These are phyloP conservation scores for Gracilaria domingensis DNA, from an alignment of 23 red algal species.

Conservation along the genomic window DNA sequence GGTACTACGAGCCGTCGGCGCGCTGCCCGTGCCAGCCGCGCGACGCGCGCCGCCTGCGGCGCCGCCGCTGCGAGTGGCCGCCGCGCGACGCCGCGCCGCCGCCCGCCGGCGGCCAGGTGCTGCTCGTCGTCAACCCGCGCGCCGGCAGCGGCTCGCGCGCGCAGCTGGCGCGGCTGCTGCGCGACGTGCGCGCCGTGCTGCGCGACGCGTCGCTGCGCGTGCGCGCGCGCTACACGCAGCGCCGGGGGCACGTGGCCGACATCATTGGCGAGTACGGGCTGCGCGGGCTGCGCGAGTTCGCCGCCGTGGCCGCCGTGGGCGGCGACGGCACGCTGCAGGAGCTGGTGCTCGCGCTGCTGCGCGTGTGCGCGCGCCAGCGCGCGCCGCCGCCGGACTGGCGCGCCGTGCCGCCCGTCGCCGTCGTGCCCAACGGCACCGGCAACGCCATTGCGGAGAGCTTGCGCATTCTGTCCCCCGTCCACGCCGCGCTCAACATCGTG, in stretches of 20 bases:
- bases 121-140: slow-evolving; percentile 15
- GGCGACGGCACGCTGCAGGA: slow-evolving; percentile 63
- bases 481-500: slow-evolving; percentile 39
- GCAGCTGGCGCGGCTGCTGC: not conserved
- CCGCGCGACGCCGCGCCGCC: no score
- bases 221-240: not conserved
- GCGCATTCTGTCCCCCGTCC: slow-evolving; percentile 7
- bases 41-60: not conserved
- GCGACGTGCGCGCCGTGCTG: not conserved
- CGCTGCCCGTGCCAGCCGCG: not conserved
- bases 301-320: slow-evolving; percentile 37
- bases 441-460: slow-evolving; percentile 58
- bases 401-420: slow-evolving; percentile 20
- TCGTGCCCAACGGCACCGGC: slow-evolving; percentile 44
- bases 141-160: not conserved
- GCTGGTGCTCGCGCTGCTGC: not conserved
- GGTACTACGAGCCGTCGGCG: not conserved
- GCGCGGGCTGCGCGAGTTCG: not conserved
- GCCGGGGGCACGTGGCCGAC: not conserved
- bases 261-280: not conserved
- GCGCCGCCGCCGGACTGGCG: not conserved
- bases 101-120: not conserved
- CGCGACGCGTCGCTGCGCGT: not conserved
- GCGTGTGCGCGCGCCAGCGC: not conserved
- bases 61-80: not conserved